phyloP scores from a whole-genome alignment of 1,284 basidiomycete species.

The Pterula multifida region DNA sequence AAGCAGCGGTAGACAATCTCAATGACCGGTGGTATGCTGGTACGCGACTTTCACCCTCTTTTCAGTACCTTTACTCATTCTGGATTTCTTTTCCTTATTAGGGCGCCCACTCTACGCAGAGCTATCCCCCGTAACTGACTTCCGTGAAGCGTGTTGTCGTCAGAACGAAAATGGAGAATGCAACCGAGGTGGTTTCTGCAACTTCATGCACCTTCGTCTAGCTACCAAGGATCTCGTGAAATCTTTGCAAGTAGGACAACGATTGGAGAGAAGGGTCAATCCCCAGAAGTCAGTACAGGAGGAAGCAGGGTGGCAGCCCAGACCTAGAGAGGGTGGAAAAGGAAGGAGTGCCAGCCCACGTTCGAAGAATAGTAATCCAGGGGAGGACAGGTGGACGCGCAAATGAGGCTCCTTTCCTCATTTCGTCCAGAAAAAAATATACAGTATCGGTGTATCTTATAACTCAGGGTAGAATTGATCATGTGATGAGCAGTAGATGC shows the following conservation, averaged over 20 bases:
- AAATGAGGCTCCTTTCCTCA: constrained; percentile 22
- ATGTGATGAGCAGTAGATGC: not conserved
- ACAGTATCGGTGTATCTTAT: not conserved
- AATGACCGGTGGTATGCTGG: constrained; percentile 98
- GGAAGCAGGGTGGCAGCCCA: constrained; percentile 74
- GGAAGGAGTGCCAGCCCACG: constrained; percentile 66
- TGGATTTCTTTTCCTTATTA: constrained; percentile 23
- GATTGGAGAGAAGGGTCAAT: constrained; percentile 68
- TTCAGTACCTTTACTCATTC: constrained; percentile 5
- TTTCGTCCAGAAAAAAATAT: not conserved
- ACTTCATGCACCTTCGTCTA: constrained; percentile 95
- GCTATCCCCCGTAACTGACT: constrained; percentile 96
- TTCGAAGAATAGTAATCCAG: constrained; percentile 40
- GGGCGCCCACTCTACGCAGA: constrained; percentile 97
- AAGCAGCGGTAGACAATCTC: constrained; percentile 83
- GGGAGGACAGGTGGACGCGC: constrained; percentile 69
- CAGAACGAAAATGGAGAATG: constrained; percentile 98
- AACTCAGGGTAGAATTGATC: not conserved
- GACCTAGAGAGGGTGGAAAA: constrained; percentile 47
- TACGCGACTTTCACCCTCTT: constrained; percentile 23
- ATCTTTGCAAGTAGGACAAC: constrained; percentile 72
- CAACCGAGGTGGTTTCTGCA: constrained; percentile 94
- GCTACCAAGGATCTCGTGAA: constrained; percentile 75
- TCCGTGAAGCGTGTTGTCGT: constrained; percentile 96
- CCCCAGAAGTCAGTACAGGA: constrained; percentile 48